Evolutionary conservation across 805 yeast genomes (phyloP), one percentile per base, ranked within the genome.

Genomic region (Diddensiella santjacobensis): DNA sequence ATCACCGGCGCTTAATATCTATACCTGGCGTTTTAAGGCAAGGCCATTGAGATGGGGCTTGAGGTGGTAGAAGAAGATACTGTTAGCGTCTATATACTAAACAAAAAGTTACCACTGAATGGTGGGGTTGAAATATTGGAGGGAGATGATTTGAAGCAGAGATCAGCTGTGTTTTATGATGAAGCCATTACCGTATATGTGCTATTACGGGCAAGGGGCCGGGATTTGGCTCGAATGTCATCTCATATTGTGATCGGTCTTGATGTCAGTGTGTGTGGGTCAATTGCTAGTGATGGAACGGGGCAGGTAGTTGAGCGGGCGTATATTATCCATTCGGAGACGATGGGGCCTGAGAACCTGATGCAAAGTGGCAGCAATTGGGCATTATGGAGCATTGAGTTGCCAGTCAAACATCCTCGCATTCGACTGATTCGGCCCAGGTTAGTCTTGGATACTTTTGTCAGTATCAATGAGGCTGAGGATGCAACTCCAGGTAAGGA

Each of bases 361-460:
- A 22, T 49, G 10, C 41, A 37, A 8, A 17, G 10, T 6, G 24
- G 18, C 22, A n/a, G 29, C 18, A 20, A 41, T 8, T 11, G 11
- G 3, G 53, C 55, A 13, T 18, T 53, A 29, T 53, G 57, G 57
- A 33, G 18, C n/a, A 8, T 48, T 8, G 26, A 29, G 11, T n/a
- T 48, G 15, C 54, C 55, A 6, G 42, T 55, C 3, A 43, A 43
- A 10, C 58, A 55, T 31, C 58, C 58, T 2, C 40, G 58, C 17
- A 41, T 54, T 17, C 39, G 58, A 17, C 42, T 55, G 40, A 20
- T 29, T 10, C 30, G 33, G n/a, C 55, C 58, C 3, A 30, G 36
- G 17, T 39, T 53, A 3, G 37, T 47, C 13, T 20, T 55, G 22
- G 54, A 52, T n/a, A 52, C 50, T 10, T 47, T 45, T 3, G 50